Conservation (phyloP, 2,329 filamentous ascomycete genomes). For the Lizonia empirigonia region DNA sequence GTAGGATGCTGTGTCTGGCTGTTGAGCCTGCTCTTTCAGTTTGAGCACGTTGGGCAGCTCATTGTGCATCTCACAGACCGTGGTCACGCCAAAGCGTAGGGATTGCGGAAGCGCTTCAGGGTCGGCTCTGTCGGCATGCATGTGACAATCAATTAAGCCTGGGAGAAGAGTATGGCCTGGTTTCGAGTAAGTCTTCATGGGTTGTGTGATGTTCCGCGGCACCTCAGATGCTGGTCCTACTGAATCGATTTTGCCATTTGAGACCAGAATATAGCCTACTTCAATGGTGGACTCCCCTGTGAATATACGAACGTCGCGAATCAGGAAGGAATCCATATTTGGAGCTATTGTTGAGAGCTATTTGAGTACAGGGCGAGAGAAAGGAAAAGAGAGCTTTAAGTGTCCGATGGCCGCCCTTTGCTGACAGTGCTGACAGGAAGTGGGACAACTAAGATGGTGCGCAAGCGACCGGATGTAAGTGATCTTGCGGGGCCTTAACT, state of each 20-base stretch:
- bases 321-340: constrained; percentile 46
- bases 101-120: constrained; percentile 51
- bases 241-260: constrained; percentile 50
- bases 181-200: constrained; percentile 47
- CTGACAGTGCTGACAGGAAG: not conserved
- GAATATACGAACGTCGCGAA: constrained; percentile 55
- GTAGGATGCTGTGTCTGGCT: constrained; percentile 53
- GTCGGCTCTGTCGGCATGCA: constrained; percentile 54
- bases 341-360: not conserved
- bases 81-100: constrained; percentile 58
- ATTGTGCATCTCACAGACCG: constrained; percentile 58
- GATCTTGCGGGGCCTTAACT: too few relatives aligned
- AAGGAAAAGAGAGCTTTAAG: too few relatives aligned
- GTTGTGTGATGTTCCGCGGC: constrained; percentile 20
- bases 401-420: too few relatives aligned
- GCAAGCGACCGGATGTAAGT: not conserved
- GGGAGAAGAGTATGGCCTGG: constrained; percentile 56
- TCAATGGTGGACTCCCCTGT: constrained; percentile 53
- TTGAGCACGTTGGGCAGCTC: constrained; percentile 38
- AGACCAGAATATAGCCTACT: constrained; percentile 50
- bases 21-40: constrained; percentile 34
- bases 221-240: constrained; percentile 33
- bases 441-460: not conserved
- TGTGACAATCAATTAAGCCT: constrained; percentile 58
- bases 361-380: not conserved